Evolutionary conservation across 2,329 filamentous ascomycete species (phyloP).

Genomic region (Cordyceps cicadae): DNA sequence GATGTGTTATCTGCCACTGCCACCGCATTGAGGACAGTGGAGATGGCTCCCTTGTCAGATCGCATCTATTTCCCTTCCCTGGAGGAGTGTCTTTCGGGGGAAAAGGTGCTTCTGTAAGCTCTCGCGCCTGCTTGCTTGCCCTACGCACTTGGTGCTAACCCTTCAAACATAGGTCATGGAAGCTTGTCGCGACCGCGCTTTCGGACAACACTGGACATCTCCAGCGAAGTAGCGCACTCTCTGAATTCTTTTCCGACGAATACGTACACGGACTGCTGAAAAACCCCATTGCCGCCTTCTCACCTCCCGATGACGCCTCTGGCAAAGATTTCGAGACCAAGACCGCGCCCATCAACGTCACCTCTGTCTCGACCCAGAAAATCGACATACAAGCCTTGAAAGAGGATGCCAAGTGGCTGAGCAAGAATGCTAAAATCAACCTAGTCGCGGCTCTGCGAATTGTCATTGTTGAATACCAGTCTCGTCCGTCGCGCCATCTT

Average conservation of each 20-base stretch:
- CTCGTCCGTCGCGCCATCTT: slow-evolving; percentile 64
- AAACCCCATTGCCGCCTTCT: slow-evolving; percentile 61
- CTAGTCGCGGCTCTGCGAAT: slow-evolving; percentile 75
- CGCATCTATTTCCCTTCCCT: slow-evolving; percentile 73
- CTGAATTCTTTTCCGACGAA: slow-evolving; percentile 62
- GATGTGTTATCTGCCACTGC: slow-evolving; percentile 32
- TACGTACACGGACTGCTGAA: slow-evolving; percentile 61
- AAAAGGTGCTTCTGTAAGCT: slow-evolving; percentile 70
- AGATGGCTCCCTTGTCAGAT: slow-evolving; percentile 65
- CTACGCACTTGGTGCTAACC: slow-evolving; percentile 8
- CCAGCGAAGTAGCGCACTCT: slow-evolving; percentile 46
- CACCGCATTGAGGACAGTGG: slow-evolving; percentile 42
- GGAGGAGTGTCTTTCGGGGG: slow-evolving; percentile 74
- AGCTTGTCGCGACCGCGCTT: slow-evolving; percentile 47
- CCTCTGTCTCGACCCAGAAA: slow-evolving; percentile 55
- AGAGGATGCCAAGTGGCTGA: slow-evolving; percentile 78
- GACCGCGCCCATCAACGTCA: slow-evolving; percentile 78
- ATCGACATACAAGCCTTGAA: slow-evolving; percentile 76
- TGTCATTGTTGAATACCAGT: slow-evolving; percentile 76
- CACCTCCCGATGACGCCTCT: slow-evolving; percentile 50
- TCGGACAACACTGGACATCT: slow-evolving; percentile 49
- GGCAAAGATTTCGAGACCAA: slow-evolving; percentile 72
- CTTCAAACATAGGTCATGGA: slow-evolving; percentile 48
- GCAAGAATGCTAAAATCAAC: slow-evolving; percentile 67
- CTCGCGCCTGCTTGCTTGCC: slow-evolving; percentile 1